Evolutionary conservation across 129 eudicot species (phyloP), one percentile per base, ranked within the genome.

Genomic region (Silybum marianum): DNA sequence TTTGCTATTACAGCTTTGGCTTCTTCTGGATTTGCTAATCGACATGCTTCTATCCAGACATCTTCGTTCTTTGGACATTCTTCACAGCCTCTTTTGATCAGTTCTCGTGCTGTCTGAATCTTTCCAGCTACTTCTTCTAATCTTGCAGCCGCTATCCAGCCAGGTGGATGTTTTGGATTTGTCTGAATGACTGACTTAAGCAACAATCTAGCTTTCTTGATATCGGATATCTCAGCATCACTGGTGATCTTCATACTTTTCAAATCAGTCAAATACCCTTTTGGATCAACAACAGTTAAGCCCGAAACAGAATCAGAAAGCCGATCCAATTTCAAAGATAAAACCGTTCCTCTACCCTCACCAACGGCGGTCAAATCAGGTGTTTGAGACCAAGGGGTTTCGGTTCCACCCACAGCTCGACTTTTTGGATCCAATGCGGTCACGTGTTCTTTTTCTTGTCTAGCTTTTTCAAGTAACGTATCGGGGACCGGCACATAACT

Each of bases 331-430:
- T 90, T 95, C 77, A 95, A 76, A 6, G 95, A 92, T 82, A 95
- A 84, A 74, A 95, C 99, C 51, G 92, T 95, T 9, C 97, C 98
- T 80, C 98, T 83, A 44, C 99, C 99, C 82, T 95, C 98, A 76
- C 99, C 99, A 3, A 95, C 99, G 6, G 99, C 99, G 9, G 99
- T 95, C 88, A 95, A 85, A 87, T 95, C 98, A 0, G 99, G 97
- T 0, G 99, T 95, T 68, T 92, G 97, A 1, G 89, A 82, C 91
- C 90, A 95, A 0, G 99, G 99, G 2, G 99, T 95, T 76, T 95
- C 97, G 0, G 90, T 89, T 69, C 99, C 99, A 78, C 99, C 97
- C 4, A 81, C 98, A 0, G 87, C 93, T 81, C 99, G 83, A 81
- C 99, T 95, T 80, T 86, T 95, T 0, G 99, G 99, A 78, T 95